Evolutionary conservation across 768 basidiomycete genomes (phyloP).

Genomic region (Mycena leptocephala): DNA sequence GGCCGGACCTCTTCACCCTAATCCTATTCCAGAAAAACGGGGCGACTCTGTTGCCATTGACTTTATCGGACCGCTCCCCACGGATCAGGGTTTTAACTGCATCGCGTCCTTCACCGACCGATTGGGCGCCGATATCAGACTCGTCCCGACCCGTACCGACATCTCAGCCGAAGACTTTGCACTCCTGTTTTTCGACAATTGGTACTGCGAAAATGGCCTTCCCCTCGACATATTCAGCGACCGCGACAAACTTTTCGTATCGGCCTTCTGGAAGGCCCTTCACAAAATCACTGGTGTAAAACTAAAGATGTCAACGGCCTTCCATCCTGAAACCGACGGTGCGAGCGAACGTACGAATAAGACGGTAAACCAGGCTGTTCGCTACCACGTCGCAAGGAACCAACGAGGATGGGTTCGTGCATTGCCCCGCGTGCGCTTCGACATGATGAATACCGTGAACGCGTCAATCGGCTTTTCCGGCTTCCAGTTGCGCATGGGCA

Average conservation of each 20-base stretch:
- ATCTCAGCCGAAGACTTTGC: background rate
- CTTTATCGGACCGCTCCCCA: constrained; percentile 40
- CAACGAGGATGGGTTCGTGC: constrained; percentile 44
- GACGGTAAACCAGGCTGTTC: constrained; percentile 38
- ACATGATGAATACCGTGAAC: constrained; percentile 43
- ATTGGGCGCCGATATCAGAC: constrained; percentile 28
- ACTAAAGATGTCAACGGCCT: constrained; percentile 10
- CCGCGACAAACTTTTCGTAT: constrained; percentile 3
- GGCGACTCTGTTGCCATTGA: constrained; percentile 32
- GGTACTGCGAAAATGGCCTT: constrained; percentile 16
- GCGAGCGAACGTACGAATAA: constrained; percentile 10
- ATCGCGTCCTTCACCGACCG: constrained; percentile 32
- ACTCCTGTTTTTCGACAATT: constrained; percentile 2
- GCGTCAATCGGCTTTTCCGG: constrained; percentile 39
- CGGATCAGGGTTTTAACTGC: constrained; percentile 41
- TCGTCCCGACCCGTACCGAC: constrained; percentile 18
- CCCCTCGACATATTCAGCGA: constrained; percentile 7
- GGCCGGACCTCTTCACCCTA: constrained; percentile 43
- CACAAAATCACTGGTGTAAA: too few relatives aligned
- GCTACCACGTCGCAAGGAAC: constrained; percentile 37
- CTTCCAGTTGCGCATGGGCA: constrained; percentile 42
- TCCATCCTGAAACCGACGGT: constrained; percentile 7
- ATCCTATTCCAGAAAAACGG: constrained; percentile 38
- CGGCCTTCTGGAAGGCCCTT: background rate
- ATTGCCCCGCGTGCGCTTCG: constrained; percentile 38